Evolutionary conservation across 345 rosid species (phyloP).

Genomic region (Hibiscus trionum): DNA sequence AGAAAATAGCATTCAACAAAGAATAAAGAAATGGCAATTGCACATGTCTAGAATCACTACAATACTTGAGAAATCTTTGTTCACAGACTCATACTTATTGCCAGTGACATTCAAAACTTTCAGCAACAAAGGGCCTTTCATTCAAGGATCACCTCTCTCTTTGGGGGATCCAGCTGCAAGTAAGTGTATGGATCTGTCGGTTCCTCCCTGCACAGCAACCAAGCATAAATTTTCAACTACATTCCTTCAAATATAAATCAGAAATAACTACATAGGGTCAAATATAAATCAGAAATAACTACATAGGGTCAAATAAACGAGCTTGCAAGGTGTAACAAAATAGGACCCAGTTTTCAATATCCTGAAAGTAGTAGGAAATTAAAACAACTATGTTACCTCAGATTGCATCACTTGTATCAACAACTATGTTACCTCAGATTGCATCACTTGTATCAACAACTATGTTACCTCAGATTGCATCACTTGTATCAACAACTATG

Average conservation of each 20-base stretch:
- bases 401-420: background rate
- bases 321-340: background rate
- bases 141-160: conserved; percentile 61
- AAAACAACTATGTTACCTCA: background rate
- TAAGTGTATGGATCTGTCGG: conserved; percentile 79
- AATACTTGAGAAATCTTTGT: background rate
- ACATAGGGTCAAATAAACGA: background rate
- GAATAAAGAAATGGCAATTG: background rate
- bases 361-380: background rate
- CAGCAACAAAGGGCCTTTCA: conserved; percentile 10
- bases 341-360: background rate
- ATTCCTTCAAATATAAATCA: background rate
- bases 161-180: conserved; percentile 75
- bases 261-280: background rate
- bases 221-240: background rate
- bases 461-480: too few relatives aligned
- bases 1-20: background rate
- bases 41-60: background rate
- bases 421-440: too few relatives aligned
- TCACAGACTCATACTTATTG: background rate
- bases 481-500: background rate
- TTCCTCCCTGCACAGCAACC: conserved; percentile 63
- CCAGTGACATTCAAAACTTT: background rate
- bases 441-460: too few relatives aligned
- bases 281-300: background rate